phyloP scores from a whole-genome alignment of 805 yeast species.

The Cyberlindnera suaveolens region DNA sequence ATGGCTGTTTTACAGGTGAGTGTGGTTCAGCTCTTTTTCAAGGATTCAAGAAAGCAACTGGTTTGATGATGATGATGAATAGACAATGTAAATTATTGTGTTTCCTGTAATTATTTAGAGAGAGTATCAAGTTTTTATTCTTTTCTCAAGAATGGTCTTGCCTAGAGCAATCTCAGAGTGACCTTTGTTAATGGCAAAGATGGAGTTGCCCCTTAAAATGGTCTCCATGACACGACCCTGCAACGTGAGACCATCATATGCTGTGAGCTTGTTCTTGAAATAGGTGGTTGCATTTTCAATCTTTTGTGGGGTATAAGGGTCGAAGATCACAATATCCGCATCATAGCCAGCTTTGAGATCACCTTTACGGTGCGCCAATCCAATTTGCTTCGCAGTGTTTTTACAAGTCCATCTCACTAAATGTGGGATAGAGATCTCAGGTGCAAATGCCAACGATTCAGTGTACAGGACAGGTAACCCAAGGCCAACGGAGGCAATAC shows the following conservation, averaged over 20 bases:
- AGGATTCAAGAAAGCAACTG: constrained; percentile 60
- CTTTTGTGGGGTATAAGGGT: constrained; percentile 45
- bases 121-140: constrained; percentile 23
- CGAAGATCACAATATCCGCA: constrained; percentile 85
- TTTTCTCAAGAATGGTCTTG: constrained; percentile 51
- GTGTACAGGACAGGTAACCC: constrained; percentile 82
- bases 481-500: constrained; percentile 87
- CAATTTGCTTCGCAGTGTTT: constrained; percentile 84
- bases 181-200: constrained; percentile 51
- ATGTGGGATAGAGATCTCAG: constrained; percentile 49
- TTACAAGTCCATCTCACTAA: constrained; percentile 74
- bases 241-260: constrained; percentile 67
- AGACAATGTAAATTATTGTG: neutral
- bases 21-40: constrained; percentile 66
- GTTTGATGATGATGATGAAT: neutral
- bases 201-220: constrained; percentile 65
- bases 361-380: constrained; percentile 70
- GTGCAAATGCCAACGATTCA: constrained; percentile 51
- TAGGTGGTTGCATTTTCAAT: constrained; percentile 50
- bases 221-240: constrained; percentile 78
- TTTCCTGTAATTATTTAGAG: too few relatives aligned
- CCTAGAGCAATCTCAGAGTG: constrained; percentile 56
- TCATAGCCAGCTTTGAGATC: constrained; percentile 66
- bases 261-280: constrained; percentile 85
- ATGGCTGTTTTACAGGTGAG: constrained; percentile 67